Base-by-base conservation (phyloP, 164 flowering plant genomes). In the Warburgia ugandensis region DNA sequence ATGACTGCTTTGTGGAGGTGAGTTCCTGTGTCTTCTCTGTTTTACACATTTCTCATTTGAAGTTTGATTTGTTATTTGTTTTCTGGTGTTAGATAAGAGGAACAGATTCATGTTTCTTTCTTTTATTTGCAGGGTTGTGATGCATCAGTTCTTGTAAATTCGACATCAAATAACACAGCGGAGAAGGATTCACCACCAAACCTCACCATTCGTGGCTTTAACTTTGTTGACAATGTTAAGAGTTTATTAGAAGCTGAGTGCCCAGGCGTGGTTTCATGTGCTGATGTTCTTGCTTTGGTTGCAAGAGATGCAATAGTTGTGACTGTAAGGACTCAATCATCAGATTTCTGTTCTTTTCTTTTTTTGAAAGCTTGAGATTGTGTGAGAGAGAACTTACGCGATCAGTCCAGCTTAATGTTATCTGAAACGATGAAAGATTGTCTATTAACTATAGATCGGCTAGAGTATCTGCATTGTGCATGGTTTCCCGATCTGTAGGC, bases 1-100 rank as follows among this genome's bases (percentile, higher is more conserved):
- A 86, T 70, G 95, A 86, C 55, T 86, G 95, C 58, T 86, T 86
- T 55, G 95, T 86, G 20, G 70, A 86, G 79, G 91, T 86, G 2
- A 27, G 75, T 59, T 5, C 28, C 37, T 4, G 13, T 21, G 11
- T 12, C 6, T 6, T 5, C n/a, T 27, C 16, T 4, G 14, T 6
- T 47, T 47, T n/a, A 9, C 5, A 11, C 20, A 6, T 3, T 27
- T 13, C 19, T 17, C 17, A n/a, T 8, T 14, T 43, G 11, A 21
- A 3, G 10, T 43, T 7, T 43, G 46, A 43, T 12, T 47, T 21
- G 26, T 3, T 27, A 1, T 11, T 3, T 27, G 19, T 6, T 4
- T 45, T 20, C 11, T 21, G 12, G 8, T 6, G 16, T 11, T 45
- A n/a, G n/a, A n/a, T n/a, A n/a, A n/a, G n/a, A n/a, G n/a, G n/a